Evolutionary conservation across 257 asterid genomes (phyloP).

Genomic region (Capsicum baccatum): DNA sequence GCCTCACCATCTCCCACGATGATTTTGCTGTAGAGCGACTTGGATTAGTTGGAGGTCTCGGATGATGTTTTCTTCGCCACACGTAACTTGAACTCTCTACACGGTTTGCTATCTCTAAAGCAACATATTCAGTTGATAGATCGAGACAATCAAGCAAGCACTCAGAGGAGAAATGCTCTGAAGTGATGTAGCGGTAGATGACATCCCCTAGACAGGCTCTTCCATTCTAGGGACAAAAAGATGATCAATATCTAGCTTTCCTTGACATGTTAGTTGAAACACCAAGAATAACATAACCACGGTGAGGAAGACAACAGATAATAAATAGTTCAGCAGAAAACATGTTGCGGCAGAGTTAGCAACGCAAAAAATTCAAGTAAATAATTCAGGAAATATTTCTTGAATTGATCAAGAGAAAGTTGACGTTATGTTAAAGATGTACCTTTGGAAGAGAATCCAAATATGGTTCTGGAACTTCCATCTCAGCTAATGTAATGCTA

Average conservation of each 20-base stretch:
- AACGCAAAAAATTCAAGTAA: neutral
- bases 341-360: neutral
- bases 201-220: constrained; percentile 80
- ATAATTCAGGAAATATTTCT: neutral
- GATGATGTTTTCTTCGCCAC: constrained; percentile 70
- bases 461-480: constrained; percentile 94
- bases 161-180: constrained; percentile 80
- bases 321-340: neutral
- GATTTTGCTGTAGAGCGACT: constrained; percentile 64
- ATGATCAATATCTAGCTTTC: neutral
- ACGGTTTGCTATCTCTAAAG: constrained; percentile 78
- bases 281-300: neutral
- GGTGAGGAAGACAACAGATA: neutral
- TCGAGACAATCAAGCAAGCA: constrained; percentile 87
- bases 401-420: neutral
- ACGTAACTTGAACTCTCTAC: constrained; percentile 75
- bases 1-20: constrained; percentile 88
- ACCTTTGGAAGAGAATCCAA: constrained; percentile 94
- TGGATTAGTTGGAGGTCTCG: constrained; percentile 48
- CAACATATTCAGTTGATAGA: constrained; percentile 67
- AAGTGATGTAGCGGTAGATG: constrained; percentile 75
- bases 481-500: constrained; percentile 71
- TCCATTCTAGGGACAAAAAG: constrained; percentile 56
- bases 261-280: constrained; percentile 3
- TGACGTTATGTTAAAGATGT: neutral